Base-by-base conservation (phyloP, 1,139 yeast genomes). In the Debaryomyces udenii region DNA sequence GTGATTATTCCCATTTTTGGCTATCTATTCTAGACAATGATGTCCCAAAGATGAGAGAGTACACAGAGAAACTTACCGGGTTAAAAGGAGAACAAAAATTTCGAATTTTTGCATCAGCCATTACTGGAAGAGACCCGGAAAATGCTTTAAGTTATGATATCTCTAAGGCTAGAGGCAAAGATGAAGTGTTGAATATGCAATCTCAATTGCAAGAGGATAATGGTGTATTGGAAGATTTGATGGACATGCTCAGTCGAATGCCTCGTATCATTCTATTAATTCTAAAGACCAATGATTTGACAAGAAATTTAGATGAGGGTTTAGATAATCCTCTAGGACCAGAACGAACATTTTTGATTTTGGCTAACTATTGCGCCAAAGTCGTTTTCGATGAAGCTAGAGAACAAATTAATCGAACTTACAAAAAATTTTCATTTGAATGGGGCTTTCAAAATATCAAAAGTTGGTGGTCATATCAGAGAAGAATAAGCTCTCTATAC, bases 1-100 rank as follows among this genome's bases (percentile, higher is more conserved):
- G 91, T 24, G 84, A 86, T 46, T 93, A 93, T 61, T 87, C 97
- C 1, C 88, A 83, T 50, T 88, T 93, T 58, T 93, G 99, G 99
- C 68, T 93, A 20, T 89, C 97, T 0, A 70, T 94, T 37, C 65
- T 93, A 44, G 94, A 89, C 49, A 78, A 78, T 35, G 81, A 91
- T 57, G 74, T 76, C 9, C 74, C 70, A 1, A 67, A 67, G 11
- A 88, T 93, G 96, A 74, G 75, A 47, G 54, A 70, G 37, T 88
- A 89, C 59, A 93, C 96, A 16, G 75, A 79, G 41, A 76, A 70
- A 53, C 83, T 94, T 60, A 96, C 97, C 3, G 83, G 88, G n/a
- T 81, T 94, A 36, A 68, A 73, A 31, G 95, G 86, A 27, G 82
- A 81, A 13, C 74, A 68, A 45, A 85, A 88, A 57, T 91, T 91